Evolutionary conservation across 257 asterid species (phyloP), one percentile per base, ranked within the genome.

Genomic region (Capsicum rhomboideum): DNA sequence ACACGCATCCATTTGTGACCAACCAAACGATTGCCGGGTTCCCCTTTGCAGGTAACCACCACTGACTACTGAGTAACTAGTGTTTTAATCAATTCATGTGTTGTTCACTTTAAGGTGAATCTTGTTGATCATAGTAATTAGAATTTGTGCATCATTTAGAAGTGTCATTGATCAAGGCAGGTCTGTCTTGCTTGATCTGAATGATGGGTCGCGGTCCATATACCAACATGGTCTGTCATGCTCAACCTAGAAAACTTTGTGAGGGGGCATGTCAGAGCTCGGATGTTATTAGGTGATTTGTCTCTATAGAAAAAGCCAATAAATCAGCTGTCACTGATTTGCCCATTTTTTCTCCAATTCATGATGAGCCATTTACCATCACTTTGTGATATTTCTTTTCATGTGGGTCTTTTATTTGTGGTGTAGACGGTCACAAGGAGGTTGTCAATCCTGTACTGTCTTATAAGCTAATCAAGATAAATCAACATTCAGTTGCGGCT

Each of bases 1-100:
- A 77, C 99, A 96, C 78, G 92, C 99, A 9, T 94, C 95, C 37
- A 91, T 96, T 10, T 96, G 99, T 84, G 93, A 94, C 10, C 93
- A 87, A 34, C 82, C 92, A 9, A 96, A 94, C 40, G 93, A 82
- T 80, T 96, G 99, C 97, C 88, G 88, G 83, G 99, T 96, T 59
- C 99, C 98, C 21, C 88, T 96, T 14, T 94, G 98, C 97, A 92
- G 98, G 99, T 96, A 90, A 85, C 55, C 52, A 56, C 42, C n/a
- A 34, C 29, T 82, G n/a, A 11, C n/a, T 55, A 46, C 20, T 49
- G 16, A 49, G 4, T 46, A 72, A 44, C 56, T 74, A 23, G 11
- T 49, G 23, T 49, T 23, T 75, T 26, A 26, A 75, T 49, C 81
- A 7, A 49, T 23, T 75, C 42, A 0, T 6, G 40, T 21, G 44